phyloP scores from a whole-genome alignment of 768 basidiomycete species.

The Amanita muscaria region DNA sequence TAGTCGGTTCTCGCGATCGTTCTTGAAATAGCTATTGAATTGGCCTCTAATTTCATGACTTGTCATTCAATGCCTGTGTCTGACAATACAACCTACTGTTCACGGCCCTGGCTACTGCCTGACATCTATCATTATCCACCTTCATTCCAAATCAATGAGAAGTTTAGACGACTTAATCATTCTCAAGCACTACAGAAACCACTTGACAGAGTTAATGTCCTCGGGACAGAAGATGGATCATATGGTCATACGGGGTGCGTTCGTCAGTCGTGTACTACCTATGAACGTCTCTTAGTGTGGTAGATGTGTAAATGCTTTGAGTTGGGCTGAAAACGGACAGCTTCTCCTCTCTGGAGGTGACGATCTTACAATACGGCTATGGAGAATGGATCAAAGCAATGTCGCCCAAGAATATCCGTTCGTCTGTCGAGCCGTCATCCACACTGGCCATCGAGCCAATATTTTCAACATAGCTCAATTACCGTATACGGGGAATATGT shows the following conservation, averaged over 20 bases:
- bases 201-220: slow-evolving; percentile 63
- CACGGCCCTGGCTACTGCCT: background rate
- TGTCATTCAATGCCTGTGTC: background rate
- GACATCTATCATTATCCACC: background rate
- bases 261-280: background rate
- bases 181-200: slow-evolving; percentile 8
- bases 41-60: background rate
- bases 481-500: slow-evolving; percentile 74
- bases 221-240: slow-evolving; percentile 42
- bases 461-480: slow-evolving; percentile 82
- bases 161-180: background rate
- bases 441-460: slow-evolving; percentile 74
- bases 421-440: slow-evolving; percentile 55
- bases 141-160: background rate
- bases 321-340: slow-evolving; percentile 62
- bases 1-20: background rate
- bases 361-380: slow-evolving; percentile 71
- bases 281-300: background rate
- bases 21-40: background rate
- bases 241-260: slow-evolving; percentile 64
- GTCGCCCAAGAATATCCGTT: slow-evolving; percentile 49
- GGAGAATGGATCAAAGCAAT: slow-evolving; percentile 52
- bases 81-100: background rate
- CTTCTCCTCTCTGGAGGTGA: slow-evolving; percentile 65
- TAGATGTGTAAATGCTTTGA: slow-evolving; percentile 72